Percentiles rank a stretch among this genome's conserved stretches.
Evolutionary conservation across 306 rosid genomes (phyloP).

Genomic region (Fragaria vesca): DNA sequence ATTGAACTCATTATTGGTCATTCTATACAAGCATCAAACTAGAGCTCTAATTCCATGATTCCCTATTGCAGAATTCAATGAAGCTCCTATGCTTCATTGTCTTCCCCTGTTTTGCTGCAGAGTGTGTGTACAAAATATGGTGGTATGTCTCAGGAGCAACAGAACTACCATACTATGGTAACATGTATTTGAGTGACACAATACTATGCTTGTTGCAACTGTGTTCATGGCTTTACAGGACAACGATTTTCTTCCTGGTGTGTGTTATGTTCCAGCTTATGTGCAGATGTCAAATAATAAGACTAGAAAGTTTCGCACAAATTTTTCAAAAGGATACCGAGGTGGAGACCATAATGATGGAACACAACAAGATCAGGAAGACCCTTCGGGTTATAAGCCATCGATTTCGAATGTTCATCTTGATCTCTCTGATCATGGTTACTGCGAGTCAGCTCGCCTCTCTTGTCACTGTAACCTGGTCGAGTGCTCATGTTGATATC

Average conservation of each 20-base stretch:
- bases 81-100: conserved; percentile 53
- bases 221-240: conserved; percentile 79
- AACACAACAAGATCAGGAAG: conserved; percentile 64
- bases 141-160: conserved; percentile 74
- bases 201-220: conserved; percentile 54
- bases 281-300: conserved; percentile 66
- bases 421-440: conserved; percentile 63
- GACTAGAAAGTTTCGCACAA: conserved; percentile 63
- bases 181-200: conserved; percentile 48
- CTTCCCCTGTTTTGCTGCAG: conserved; percentile 56
- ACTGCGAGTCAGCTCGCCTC: conserved; percentile 77
- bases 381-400: conserved; percentile 69
- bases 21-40: neutral
- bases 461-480: conserved; percentile 48
- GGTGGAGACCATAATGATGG: conserved; percentile 59
- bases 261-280: conserved; percentile 72
- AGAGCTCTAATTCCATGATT: neutral
- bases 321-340: conserved; percentile 65
- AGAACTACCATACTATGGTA: conserved; percentile 62
- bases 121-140: conserved; percentile 81
- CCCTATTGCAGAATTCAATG: conserved; percentile 59
- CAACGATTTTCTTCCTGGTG: conserved; percentile 75
- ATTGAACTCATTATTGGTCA: neutral
- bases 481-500: conserved; percentile 57
- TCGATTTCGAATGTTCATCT: conserved; percentile 65